These are phyloP conservation scores for Solanum hybrid DNA, from an alignment of 305 asterid genomes.

Conservation along the genomic window DNA sequence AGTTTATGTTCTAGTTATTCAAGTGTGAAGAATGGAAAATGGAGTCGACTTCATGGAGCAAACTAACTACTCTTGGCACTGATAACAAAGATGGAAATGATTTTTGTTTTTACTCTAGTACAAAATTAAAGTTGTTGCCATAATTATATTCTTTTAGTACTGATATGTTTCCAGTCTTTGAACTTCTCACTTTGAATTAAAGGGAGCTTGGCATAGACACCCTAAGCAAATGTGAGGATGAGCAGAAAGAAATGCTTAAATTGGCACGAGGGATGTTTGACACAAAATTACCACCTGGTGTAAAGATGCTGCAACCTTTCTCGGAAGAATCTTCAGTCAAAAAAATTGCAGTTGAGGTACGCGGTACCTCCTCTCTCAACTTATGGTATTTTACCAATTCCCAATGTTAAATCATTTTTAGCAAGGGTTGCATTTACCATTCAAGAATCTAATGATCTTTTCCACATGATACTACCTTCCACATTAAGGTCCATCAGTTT, in stretches of 20 bases:
- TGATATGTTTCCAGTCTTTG: background rate
- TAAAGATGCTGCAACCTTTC: slow-evolving; percentile 80
- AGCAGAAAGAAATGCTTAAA: slow-evolving; percentile 62
- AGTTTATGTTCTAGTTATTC: background rate
- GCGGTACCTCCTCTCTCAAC: background rate
- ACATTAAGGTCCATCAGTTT: background rate
- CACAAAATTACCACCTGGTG: slow-evolving; percentile 89
- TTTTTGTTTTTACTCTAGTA: background rate
- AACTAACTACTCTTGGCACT: background rate
- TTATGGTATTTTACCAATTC: background rate
- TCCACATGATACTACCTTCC: background rate
- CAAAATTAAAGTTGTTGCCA: background rate
- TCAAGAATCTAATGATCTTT: background rate
- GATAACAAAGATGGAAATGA: background rate
- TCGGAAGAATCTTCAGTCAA: slow-evolving; percentile 79
- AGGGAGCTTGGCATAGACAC: slow-evolving; percentile 91
- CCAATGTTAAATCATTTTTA: background rate
- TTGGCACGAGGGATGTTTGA: slow-evolving; percentile 87
- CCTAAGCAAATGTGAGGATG: slow-evolving; percentile 53
- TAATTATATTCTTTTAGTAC: background rate
- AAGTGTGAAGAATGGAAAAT: background rate
- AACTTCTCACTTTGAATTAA: background rate
- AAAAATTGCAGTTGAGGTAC: slow-evolving; percentile 76
- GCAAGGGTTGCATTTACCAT: background rate
- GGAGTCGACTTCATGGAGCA: background rate